phyloP scores from a whole-genome alignment of 1,284 basidiomycete genomes.

The Rhodotorula glutinis region DNA sequence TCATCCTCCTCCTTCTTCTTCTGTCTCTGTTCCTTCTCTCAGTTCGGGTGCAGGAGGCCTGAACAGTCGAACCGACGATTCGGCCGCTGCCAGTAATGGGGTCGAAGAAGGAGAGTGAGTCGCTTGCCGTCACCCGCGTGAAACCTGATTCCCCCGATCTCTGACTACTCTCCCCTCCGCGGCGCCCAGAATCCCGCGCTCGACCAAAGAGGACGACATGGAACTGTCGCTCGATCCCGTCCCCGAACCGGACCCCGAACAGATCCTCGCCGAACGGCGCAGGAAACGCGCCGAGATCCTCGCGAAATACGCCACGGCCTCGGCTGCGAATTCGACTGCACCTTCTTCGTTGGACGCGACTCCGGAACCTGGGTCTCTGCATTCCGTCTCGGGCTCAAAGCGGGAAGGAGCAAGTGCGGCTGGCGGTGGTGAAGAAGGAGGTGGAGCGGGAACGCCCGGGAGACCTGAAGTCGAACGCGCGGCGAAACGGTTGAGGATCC shows the following conservation, averaged over 20 bases:
- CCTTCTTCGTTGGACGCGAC: conserved; percentile 5
- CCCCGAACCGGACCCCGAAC: conserved; percentile 67
- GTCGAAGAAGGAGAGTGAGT: conserved; percentile 21
- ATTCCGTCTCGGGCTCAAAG: not conserved
- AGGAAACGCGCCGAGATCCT: conserved; percentile 78
- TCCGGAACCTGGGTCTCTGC: not conserved
- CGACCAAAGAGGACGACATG: not conserved
- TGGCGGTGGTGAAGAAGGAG: not conserved
- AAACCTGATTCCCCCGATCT: too few species aligned
- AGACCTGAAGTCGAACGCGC: conserved; percentile 28
- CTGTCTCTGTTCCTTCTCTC: too few species aligned
- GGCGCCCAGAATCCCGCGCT: not conserved
- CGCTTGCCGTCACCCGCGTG: too few species aligned
- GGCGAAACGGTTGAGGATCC: conserved; percentile 27
- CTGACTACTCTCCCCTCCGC: too few species aligned
- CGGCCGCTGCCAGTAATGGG: too few species aligned
- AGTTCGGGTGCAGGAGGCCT: too few species aligned
- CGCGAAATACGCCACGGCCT: conserved; percentile 63
- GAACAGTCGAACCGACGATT: too few species aligned
- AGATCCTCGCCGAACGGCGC: conserved; percentile 70
- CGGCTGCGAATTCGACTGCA: conserved; percentile 21
- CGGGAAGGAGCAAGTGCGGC: not conserved
- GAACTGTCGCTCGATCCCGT: conserved; percentile 39
- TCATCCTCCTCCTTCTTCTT: not conserved
- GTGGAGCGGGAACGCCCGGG: conserved; percentile 20